These are phyloP conservation scores for Kodamaea arcana DNA, from an alignment of 1,139 yeast genomes.

Conservation along the genomic window DNA sequence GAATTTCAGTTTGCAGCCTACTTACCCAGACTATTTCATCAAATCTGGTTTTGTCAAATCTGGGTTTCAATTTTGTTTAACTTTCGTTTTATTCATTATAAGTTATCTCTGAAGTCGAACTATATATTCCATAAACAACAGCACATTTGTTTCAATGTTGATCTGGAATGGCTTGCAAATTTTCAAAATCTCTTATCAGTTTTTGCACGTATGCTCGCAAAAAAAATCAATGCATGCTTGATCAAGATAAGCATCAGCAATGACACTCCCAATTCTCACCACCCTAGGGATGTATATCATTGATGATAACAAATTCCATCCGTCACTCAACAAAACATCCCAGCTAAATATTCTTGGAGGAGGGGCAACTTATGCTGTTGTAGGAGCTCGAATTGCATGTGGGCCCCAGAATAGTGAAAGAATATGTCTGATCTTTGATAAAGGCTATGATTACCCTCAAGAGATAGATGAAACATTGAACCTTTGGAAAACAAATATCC, in stretches of 20 bases:
- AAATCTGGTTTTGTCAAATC: too few relatives aligned
- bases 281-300: conserved; percentile 87
- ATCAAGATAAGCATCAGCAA: too few relatives aligned
- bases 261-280: conserved; percentile 32
- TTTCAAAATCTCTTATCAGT: too few relatives aligned
- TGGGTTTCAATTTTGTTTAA: too few relatives aligned
- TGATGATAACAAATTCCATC: conserved; percentile 73
- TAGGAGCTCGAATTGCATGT: conserved; percentile 66
- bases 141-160: too few relatives aligned
- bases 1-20: too few relatives aligned
- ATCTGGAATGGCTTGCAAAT: too few relatives aligned
- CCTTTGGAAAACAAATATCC: conserved; percentile 59
- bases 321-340: conserved; percentile 33
- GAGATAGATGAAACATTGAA: conserved; percentile 42
- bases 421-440: conserved; percentile 71
- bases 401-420: conserved; percentile 28
- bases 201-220: background rate
- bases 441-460: conserved; percentile 72
- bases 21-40: too few relatives aligned
- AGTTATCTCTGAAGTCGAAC: too few relatives aligned
- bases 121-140: too few relatives aligned
- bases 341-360: conserved; percentile 73
- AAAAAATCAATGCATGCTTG: conserved; percentile 1
- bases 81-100: too few relatives aligned
- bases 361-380: conserved; percentile 78